These are phyloP conservation scores for Ambrosiella xylebori DNA, from an alignment of 2,329 filamentous ascomycete species.

Conservation along the genomic window DNA sequence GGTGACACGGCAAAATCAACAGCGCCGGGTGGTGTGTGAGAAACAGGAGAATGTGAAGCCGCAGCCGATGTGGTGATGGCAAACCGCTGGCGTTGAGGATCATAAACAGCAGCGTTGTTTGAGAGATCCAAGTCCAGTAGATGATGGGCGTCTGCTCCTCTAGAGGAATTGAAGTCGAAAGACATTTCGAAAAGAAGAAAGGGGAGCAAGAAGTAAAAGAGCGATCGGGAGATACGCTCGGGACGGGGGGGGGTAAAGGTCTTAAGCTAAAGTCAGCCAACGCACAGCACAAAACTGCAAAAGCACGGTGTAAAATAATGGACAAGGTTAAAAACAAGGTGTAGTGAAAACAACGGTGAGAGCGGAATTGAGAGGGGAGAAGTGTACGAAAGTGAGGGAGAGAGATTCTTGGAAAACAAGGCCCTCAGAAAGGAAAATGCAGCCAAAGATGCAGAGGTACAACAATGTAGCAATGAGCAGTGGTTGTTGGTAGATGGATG, in stretches of 20 bases:
- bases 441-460: background rate
- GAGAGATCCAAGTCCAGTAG: conserved; percentile 7
- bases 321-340: conserved; percentile 1
- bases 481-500: background rate
- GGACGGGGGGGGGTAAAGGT: conserved; percentile 3
- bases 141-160: conserved; percentile 9
- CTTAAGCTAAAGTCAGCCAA: conserved; percentile 9
- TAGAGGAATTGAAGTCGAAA: conserved; percentile 11
- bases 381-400: background rate
- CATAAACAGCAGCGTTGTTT: conserved; percentile 8
- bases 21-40: conserved; percentile 17
- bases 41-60: conserved; percentile 3
- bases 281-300: conserved; percentile 3
- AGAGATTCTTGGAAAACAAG: background rate
- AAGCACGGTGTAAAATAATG: conserved; percentile 5
- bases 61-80: conserved; percentile 6
- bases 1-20: conserved; percentile 13
- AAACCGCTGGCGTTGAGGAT: conserved; percentile 18
- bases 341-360: conserved; percentile 3
- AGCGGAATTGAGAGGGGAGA: background rate
- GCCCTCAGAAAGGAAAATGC: conserved; percentile 1
- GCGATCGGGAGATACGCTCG: conserved; percentile 7
- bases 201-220: conserved; percentile 6
- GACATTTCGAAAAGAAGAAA: conserved; percentile 11
- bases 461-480: background rate